These are phyloP conservation scores for Talaromyces atroroseus DNA, from an alignment of 2,329 filamentous ascomycete species.

Conservation along the genomic window DNA sequence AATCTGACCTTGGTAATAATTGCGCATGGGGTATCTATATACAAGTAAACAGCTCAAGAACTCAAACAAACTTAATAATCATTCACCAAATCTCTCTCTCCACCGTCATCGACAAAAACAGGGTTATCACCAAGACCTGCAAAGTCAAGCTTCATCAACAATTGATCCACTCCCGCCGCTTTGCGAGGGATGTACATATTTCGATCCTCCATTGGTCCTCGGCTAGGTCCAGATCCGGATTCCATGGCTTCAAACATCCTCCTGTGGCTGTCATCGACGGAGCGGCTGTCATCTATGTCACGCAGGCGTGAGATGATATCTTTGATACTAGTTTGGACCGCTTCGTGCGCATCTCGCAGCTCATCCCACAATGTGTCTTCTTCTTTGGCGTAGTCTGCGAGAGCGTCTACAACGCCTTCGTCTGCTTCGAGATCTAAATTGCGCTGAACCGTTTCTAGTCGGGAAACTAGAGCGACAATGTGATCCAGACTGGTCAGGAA, in stretches of 20 bases:
- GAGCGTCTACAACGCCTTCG: conserved; percentile 72
- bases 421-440: conserved; percentile 76
- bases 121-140: conserved; percentile 23
- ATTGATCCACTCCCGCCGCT: conserved; percentile 72
- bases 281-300: conserved; percentile 55
- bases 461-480: conserved; percentile 69
- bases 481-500: conserved; percentile 61
- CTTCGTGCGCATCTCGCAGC: conserved; percentile 57
- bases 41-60: neutral
- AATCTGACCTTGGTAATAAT: neutral
- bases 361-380: conserved; percentile 62
- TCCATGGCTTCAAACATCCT: conserved; percentile 27
- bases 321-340: conserved; percentile 63
- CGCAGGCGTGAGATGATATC: conserved; percentile 52
- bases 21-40: neutral
- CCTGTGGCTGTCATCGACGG: conserved; percentile 28
- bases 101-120: neutral
- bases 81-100: conserved; percentile 3
- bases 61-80: neutral
- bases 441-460: conserved; percentile 70
- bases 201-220: conserved; percentile 24
- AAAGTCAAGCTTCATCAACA: conserved; percentile 86
- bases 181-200: conserved; percentile 62
- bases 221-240: conserved; percentile 16
- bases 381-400: conserved; percentile 65